A percentile compares a stretch with the other conserved stretches of the same genome.
Evolutionary conservation across 2,329 filamentous ascomycete species (phyloP).

Genomic region (Aspergillus sp.): DNA sequence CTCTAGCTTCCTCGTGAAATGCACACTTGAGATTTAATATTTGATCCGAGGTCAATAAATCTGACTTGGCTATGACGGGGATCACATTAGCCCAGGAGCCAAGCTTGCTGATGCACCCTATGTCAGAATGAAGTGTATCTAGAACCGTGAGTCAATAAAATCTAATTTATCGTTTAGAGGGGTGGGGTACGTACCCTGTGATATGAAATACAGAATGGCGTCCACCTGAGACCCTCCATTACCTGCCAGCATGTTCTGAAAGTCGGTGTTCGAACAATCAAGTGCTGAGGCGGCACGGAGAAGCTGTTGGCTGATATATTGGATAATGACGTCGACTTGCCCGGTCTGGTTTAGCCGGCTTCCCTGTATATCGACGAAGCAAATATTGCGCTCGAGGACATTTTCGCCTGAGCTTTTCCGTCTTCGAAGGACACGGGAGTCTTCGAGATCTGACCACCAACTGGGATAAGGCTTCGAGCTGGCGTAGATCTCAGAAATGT

Average conservation of each 20-base stretch:
- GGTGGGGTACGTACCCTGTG: constrained; percentile 60
- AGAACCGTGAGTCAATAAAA: constrained; percentile 15
- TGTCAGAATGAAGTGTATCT: constrained; percentile 64
- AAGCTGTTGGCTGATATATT: constrained; percentile 72
- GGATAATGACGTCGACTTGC: constrained; percentile 59
- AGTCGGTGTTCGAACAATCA: constrained; percentile 68
- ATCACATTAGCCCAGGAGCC: constrained; percentile 78
- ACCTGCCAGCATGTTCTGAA: constrained; percentile 75
- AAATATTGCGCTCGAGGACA: constrained; percentile 86
- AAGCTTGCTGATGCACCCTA: constrained; percentile 70
- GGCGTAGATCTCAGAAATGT: constrained; percentile 69
- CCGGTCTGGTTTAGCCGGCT: constrained; percentile 55
- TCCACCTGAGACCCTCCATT: constrained; percentile 83
- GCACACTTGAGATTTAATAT: constrained; percentile 59
- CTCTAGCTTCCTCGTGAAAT: constrained; percentile 33
- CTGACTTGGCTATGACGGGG: constrained; percentile 75
- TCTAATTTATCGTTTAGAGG: background rate
- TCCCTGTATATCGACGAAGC: constrained; percentile 81
- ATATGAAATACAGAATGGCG: constrained; percentile 77
- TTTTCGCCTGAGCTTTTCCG: constrained; percentile 73
- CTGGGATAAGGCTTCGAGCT: constrained; percentile 81
- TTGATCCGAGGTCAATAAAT: constrained; percentile 63
- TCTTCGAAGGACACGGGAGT: constrained; percentile 59
- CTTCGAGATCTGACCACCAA: constrained; percentile 84
- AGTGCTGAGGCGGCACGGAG: constrained; percentile 62